Conservation (phyloP, 192 early-diverging fungal species). For the Mortierella alpina region DNA sequence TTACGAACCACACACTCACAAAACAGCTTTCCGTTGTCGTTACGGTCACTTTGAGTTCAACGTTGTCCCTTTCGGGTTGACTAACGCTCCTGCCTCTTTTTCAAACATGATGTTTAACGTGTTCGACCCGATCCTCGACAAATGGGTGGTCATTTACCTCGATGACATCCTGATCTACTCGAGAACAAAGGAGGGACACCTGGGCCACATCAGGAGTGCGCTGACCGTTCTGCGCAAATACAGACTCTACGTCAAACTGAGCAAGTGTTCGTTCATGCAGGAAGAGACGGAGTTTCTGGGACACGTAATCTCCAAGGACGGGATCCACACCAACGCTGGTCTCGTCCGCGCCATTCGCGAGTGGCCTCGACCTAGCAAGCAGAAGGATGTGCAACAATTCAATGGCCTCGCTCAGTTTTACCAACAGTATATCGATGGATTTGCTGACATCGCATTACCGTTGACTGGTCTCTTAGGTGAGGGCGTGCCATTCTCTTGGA, state of each 20-base stretch:
- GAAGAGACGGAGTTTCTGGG: conserved; percentile 39
- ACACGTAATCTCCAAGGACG: conserved; percentile 27
- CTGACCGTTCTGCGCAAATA: conserved; percentile 6
- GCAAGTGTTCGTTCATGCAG: conserved; percentile 38
- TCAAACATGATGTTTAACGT: conserved; percentile 56
- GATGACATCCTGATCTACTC: conserved; percentile 55
- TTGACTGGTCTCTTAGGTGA: conserved; percentile 33
- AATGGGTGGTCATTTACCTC: conserved; percentile 32
- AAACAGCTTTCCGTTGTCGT: not conserved
- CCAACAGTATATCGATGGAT: conserved; percentile 33
- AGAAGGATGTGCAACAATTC: not conserved
- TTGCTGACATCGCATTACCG: conserved; percentile 15
- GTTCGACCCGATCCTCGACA: conserved; percentile 10
- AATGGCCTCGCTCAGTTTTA: conserved; percentile 41
- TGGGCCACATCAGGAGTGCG: conserved; percentile 20
- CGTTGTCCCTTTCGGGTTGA: conserved; percentile 72
- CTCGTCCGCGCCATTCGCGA: conserved; percentile 20
- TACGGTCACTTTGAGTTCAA: conserved; percentile 56
- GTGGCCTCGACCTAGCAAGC: conserved; percentile 17
- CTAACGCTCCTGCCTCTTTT: conserved; percentile 58
- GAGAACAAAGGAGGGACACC: conserved; percentile 29
- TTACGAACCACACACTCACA: too few species aligned
- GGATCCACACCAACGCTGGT: conserved; percentile 5
- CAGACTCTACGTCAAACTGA: not conserved
- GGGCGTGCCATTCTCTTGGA: conserved; percentile 24